Evolutionary conservation across 768 basidiomycete genomes (phyloP), one percentile per base, ranked within the genome.

Genomic region (Cubamyces lactineus): DNA sequence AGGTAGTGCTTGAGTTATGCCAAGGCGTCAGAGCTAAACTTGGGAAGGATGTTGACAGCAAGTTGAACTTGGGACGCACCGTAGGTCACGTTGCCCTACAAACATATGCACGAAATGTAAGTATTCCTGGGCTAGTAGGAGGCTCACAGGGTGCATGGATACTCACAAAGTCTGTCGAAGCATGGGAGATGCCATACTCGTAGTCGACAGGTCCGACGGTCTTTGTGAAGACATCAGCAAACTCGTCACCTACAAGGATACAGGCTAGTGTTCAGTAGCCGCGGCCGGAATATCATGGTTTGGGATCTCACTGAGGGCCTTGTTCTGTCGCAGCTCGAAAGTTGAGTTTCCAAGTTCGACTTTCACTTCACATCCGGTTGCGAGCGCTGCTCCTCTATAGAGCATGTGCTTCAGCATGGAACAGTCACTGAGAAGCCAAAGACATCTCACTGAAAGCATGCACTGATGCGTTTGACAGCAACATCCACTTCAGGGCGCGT

Each of bases 141-240:
- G n/a, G n/a, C n/a, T n/a, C n/a, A n/a, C n/a, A n/a, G n/a, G n/a
- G n/a, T n/a, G n/a, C n/a, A n/a, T n/a, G 41, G 39, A 49, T 8
- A 76, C 88, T 77, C 67, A 92, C 92, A 65, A 94, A 93, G 71
- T 93, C 92, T 2, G 92, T 93, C 5, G 90, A 93, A 13, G 89
- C 91, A 47, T 80, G 80, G 5, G 77, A 74, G 66, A 88, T 88
- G 46, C 90, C 86, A 80, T 84, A 86, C 62, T 83, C 81, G 67
- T 86, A 83, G 70, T 88, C 86, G 57, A 88, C 78, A 2, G 74
- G 73, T 0, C 87, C 89, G 60, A 86, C 88, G 57, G 84, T 84
- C 62, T 82, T 85, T 17, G 80, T 74, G 38, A 85, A 80, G 41
- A 89, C 78, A 50, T 82, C 80, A 0, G 84, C 84, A 34, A 91